Conservation (phyloP, 2,329 filamentous ascomycete species). For the Domatiomyces globalis region DNA sequence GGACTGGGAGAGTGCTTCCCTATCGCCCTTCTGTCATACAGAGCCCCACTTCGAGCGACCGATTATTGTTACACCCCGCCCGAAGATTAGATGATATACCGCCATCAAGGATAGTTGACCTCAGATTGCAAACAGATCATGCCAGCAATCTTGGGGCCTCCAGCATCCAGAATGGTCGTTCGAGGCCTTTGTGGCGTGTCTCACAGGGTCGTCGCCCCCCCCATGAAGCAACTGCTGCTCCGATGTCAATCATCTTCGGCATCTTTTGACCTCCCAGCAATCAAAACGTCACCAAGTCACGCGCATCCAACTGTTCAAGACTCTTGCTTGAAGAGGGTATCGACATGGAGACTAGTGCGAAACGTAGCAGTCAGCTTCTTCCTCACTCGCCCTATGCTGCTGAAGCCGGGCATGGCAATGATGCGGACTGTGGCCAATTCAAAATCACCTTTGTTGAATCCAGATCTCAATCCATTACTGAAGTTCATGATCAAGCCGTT, state of each 20-base stretch:
- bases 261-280: not conserved
- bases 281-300: not conserved
- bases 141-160: not conserved
- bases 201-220: not conserved
- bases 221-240: not conserved
- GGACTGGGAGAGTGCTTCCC: no score
- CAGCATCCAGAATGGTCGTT: not conserved
- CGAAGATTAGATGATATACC: not conserved
- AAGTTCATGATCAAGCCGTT: constrained; percentile 32
- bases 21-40: not conserved
- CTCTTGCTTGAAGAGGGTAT: constrained; percentile 7
- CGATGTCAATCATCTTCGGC: not conserved
- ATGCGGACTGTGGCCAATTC: constrained; percentile 31
- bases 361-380: constrained; percentile 21
- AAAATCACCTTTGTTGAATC: constrained; percentile 31
- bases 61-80: not conserved
- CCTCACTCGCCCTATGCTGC: constrained; percentile 22
- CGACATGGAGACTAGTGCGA: constrained; percentile 19
- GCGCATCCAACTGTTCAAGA: not conserved
- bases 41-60: not conserved
- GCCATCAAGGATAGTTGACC: not conserved
- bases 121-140: not conserved
- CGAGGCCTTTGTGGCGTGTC: not conserved
- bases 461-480: constrained; percentile 35
- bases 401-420: constrained; percentile 20